Base-by-base conservation (phyloP, 1,139 yeast genomes). In the Candida sp. region DNA sequence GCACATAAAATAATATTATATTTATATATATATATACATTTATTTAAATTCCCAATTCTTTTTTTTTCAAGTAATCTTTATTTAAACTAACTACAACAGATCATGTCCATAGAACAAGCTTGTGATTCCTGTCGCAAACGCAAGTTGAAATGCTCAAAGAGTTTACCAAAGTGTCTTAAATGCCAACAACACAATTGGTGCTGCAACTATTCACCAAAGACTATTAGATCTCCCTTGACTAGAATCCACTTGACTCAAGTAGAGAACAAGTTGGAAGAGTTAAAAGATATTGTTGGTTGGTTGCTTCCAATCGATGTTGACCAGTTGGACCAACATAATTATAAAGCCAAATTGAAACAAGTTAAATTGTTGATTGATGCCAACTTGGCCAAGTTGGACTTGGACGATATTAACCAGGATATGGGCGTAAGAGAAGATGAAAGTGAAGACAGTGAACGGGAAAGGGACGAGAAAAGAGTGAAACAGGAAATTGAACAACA, bases 161-260 rank as follows among this genome's bases (percentile, higher is more conserved):
- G 84, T 51, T 73, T 66, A 34, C 97, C 96, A 4, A 78, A 79
- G 51, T 88, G 96, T 58, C 70, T 84, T 39, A 87, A 87, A 58
- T 88, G 97, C 64, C 64, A 74, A 15, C 81, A 78, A 44, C 89
- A 87, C 57, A 72, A 75, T 36, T 84, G 95, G 86, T 75, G 77
- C 39, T 88, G 97, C 62, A 67, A 79, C 4, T 88, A 88, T 60
- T 81, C 87, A 23, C 96, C 97, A 11, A 71, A 87, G 49, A 77
- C 85, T 2, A 84, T 85, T 29, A 68, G 96, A 46, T 82, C 91
- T 5, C 96, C 96, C 0, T 68, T 88, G 48, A 88, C 96, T 0
- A 70, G 97, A 53, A 89, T 86, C 19, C 86, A 85, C 65, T 68
- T 88, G 50, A 87, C 96, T 8, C 78, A 78, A 44, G 90, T 88